A percentile compares a stretch with the other conserved stretches of the same genome.
Evolutionary conservation across 2,329 filamentous ascomycete genomes (phyloP).

Genomic region (Penicillium rolfsii): DNA sequence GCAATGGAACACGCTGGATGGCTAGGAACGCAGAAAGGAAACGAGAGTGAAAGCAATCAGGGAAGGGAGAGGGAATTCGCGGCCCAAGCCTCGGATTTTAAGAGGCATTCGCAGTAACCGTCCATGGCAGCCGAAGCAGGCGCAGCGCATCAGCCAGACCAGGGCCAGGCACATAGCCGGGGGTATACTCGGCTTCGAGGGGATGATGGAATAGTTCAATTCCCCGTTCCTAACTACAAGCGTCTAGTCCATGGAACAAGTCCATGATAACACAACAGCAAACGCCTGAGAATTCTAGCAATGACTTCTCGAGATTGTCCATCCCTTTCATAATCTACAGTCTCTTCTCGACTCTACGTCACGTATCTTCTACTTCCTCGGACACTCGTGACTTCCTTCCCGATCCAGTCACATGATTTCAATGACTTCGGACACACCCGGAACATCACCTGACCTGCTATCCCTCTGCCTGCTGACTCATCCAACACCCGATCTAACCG

Average conservation of each 20-base stretch:
- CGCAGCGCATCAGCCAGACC: constrained; percentile 3
- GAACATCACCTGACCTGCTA: constrained; percentile 27
- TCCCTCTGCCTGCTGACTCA: constrained; percentile 14
- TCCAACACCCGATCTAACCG: constrained; percentile 18
- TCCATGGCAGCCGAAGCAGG: constrained; percentile 23
- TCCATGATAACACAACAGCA: neutral
- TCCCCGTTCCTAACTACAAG: constrained; percentile 24
- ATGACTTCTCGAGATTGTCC: neutral
- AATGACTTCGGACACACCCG: constrained; percentile 28
- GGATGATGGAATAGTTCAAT: constrained; percentile 26
- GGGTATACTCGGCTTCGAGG: constrained; percentile 8
- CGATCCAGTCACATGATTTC: constrained; percentile 25
- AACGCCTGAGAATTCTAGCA: neutral
- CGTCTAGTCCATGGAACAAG: constrained; percentile 10
- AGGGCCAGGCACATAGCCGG: constrained; percentile 24
- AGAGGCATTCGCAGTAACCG: constrained; percentile 15
- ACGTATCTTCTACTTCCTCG: neutral
- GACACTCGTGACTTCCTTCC: constrained; percentile 12
- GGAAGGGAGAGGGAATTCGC: neutral
- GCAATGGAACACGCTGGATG: constrained; percentile 12
- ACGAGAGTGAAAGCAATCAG: neutral
- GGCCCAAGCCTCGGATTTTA: neutral
- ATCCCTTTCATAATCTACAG: neutral
- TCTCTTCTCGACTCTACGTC: too few relatives aligned
- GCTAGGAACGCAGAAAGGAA: neutral